These are phyloP conservation scores for Russula brevipes DNA, from an alignment of 768 basidiomycete genomes.

Conservation along the genomic window DNA sequence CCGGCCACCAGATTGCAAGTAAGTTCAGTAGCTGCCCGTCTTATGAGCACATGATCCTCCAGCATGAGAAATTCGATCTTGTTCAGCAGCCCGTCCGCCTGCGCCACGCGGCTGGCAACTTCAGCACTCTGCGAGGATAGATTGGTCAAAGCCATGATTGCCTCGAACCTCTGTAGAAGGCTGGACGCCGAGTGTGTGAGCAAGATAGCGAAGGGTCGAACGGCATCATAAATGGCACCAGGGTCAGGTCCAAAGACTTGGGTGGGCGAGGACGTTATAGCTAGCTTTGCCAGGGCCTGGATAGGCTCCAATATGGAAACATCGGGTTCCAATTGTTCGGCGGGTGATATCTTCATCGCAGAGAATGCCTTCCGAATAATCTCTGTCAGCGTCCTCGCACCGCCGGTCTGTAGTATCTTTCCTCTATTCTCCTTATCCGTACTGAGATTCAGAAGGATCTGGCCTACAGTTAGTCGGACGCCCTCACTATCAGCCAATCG, in stretches of 20 bases:
- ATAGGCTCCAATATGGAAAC: conserved; percentile 53
- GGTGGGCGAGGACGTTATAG: conserved; percentile 86
- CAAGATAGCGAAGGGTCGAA: conserved; percentile 72
- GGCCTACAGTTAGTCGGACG: conserved; percentile 54
- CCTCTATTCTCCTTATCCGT: conserved; percentile 77
- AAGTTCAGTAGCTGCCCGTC: conserved; percentile 85
- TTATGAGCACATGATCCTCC: conserved; percentile 76
- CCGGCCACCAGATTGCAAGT: conserved; percentile 86
- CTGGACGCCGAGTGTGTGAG: conserved; percentile 63
- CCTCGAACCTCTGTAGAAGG: conserved; percentile 84
- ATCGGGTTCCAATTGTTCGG: conserved; percentile 34
- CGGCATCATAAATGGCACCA: conserved; percentile 71
- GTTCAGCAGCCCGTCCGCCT: conserved; percentile 52
- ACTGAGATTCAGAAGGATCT: conserved; percentile 61
- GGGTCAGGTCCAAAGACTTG: conserved; percentile 87
- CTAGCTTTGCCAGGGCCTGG: conserved; percentile 88
- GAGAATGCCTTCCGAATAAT: conserved; percentile 50
- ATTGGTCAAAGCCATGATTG: conserved; percentile 95
- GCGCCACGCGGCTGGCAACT: conserved; percentile 61
- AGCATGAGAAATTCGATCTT: conserved; percentile 69
- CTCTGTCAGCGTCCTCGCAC: conserved; percentile 57
- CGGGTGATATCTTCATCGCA: conserved; percentile 30
- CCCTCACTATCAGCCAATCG: conserved; percentile 58
- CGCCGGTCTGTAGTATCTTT: conserved; percentile 70
- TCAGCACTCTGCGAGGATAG: conserved; percentile 72